Base-by-base conservation (phyloP, 805 yeast genomes). In the Zygotorulaspora sp. region DNA sequence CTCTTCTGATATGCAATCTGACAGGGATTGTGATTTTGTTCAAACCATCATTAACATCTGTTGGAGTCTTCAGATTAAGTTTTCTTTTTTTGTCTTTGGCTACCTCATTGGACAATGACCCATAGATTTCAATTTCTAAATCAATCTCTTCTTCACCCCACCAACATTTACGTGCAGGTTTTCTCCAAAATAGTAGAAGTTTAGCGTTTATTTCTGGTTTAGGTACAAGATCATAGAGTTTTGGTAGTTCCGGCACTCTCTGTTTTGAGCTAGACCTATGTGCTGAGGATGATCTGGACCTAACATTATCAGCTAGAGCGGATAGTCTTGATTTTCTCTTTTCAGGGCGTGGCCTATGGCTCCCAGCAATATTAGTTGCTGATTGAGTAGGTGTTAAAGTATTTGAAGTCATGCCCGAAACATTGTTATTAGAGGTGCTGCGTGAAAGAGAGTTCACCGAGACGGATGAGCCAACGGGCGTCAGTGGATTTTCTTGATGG, bases 141-240 rank as follows among this genome's bases (percentile, higher is more conserved):
- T 76, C 78, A 14, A 76, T 62, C 19, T 62, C 67, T 30, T 77
- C 75, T 57, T 78, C 77, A 5, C 85, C 73, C 98, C 98, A 92
- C 98, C 98, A 92, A 66, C 98, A 92, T 58, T 92, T 92, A 56
- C 97, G 75, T 2, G 98, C 98, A 1, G 98, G 98, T 58, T 92
- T 92, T 46, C 95, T 75, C 97, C 98, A 92, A 57, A 92, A 92
- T 36, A 92, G 66, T 24, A 92, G 68, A 35, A 92, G 71, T 61
- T 92, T 92, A 49, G 62, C 56, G 70, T 77, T 47, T 53, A 66
- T 49, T 30, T 60, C 57, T 16, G 64, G 63, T 25, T 52, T 56
- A n/a, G 61, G 58, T 16, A 57, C 62, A 32, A 57, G 47, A 20
- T 60, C 65, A 37, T 58, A 60, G 12, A 57, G 49, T 31, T 47